Evolutionary conservation across 495 filamentous ascomycete species (phyloP), one percentile per base, ranked within the genome.

Genomic region (Halenospora varia): DNA sequence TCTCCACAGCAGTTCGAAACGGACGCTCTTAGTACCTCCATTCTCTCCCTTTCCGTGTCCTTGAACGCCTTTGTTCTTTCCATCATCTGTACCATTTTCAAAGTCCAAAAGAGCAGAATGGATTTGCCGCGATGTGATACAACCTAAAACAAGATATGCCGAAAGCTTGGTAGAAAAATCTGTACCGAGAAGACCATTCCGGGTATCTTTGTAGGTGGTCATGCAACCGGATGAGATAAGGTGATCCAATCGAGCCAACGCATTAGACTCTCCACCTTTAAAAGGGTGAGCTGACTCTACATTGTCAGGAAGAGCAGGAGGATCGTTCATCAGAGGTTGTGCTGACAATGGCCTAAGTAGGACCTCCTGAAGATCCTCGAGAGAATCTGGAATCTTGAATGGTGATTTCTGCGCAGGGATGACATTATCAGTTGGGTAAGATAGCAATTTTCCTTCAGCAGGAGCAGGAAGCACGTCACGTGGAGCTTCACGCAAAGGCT

Each of bases 151-250:
- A 0, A 91, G 77, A 66, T 78, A 89, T 1, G 79, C 84, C 1
- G 86, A 87, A 10, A 90, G 71, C 56, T 88, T 89, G 15, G 84
- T 87, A 68, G 80, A 84, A 66, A 84, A 89, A 59, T 89, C 84
- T 24, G 71, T 61, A 9, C 86, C 86, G 2, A 89, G 65, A 3
- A 89, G 71, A 10, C 83, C 85, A 64, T 90, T 89, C 17, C 86
- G 78, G 8, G 84, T 87, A 29, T 75, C 73, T 69, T 89, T 85
- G 68, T 89, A 89, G 22, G 61, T 67, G 4, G 74, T 74, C 62
- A 82, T 78, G 17, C 70, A 70, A n/a, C 81, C 85, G 6, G 76
- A 80, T 23, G 68, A 66, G 29, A 89, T 70, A 19, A 90, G 70
- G 54, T 86, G 71, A n/a, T 67, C 55, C 22, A 90, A 63, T 6